Base-by-base conservation (phyloP, 495 filamentous ascomycete species). In the Pyrenopolyporus hunteri region DNA sequence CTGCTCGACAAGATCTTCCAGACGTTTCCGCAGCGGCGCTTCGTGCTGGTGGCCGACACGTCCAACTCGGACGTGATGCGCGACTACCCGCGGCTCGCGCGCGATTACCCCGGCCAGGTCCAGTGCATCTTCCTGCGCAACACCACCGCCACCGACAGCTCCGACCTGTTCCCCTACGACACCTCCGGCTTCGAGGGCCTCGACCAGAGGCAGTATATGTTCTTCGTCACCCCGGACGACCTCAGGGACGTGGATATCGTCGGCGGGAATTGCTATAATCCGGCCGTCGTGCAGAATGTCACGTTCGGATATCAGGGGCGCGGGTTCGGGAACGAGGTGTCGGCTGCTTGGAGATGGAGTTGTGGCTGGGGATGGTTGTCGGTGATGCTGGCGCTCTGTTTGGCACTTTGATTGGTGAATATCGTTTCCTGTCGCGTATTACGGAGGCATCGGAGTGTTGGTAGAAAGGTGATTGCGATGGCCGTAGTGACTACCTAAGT, bases 81-180 rank as follows among this genome's bases (percentile, higher is more conserved):
- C 22, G 86, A 83, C 66, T 92, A 93, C 66, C 89, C 89, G 1
- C 74, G 78, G 56, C 76, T 91, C 68, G 87, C 73, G 1, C 80
- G 73, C 33, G 81, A 87, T 19, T 87, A 83, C 63, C 88, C 89
- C 0, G 79, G 75, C 16, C 85, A 89, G 66, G 87, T 92, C n/a
- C 84, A 87, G 59, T 93, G 89, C 71, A 91, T 93, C 59, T 83
- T 88, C 48, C 74, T 93, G 1, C 81, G 89, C n/a, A 93, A 93
- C 70, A 89, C 86, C 0, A 79, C 75, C 8, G 78, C 83, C 8
- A 92, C 88, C 0, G 89, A 93, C 64, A 77, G 83, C 57, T 53
- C 62, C 6, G 69, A 73, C 63, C 75, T 78, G 26, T 91, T 90
- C 69, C 89, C 89, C 0, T 92, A 93, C 67, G 80, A 93, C 66